These are phyloP conservation scores for Botrytis squamosa DNA, from an alignment of 2,329 filamentous ascomycete species.

Conservation along the genomic window DNA sequence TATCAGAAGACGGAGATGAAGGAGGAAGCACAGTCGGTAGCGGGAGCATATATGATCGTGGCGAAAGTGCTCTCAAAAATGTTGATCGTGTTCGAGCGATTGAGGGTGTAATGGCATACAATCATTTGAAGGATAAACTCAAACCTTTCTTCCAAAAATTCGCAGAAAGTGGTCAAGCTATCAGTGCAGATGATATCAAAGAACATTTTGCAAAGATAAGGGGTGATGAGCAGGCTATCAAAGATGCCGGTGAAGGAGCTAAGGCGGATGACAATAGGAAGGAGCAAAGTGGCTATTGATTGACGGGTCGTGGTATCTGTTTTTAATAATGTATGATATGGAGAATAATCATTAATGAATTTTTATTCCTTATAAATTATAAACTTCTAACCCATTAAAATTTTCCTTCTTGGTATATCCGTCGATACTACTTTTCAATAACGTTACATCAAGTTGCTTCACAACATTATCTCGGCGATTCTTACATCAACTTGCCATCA, in stretches of 20 bases:
- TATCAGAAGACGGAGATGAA: conserved; percentile 64
- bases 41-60: conserved; percentile 82
- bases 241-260: conserved; percentile 35
- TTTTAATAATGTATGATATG: conserved; percentile 4
- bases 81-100: conserved; percentile 92
- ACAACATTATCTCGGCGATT: neutral
- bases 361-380: neutral
- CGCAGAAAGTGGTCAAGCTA: conserved; percentile 82
- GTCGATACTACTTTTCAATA: neutral
- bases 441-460: neutral
- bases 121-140: conserved; percentile 92
- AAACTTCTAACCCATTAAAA: neutral
- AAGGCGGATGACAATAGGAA: conserved; percentile 41
- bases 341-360: neutral
- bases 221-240: conserved; percentile 67
- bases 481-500: neutral
- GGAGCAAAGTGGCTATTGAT: conserved; percentile 47
- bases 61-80: conserved; percentile 86
- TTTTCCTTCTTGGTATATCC: neutral
- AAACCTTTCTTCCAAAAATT: conserved; percentile 93
- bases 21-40: conserved; percentile 65
- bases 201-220: conserved; percentile 91
- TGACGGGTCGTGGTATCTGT: neutral
- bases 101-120: conserved; percentile 97
- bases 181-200: conserved; percentile 95